phyloP scores from a whole-genome alignment of 2,329 filamentous ascomycete genomes.

The Penicillium sp. region DNA sequence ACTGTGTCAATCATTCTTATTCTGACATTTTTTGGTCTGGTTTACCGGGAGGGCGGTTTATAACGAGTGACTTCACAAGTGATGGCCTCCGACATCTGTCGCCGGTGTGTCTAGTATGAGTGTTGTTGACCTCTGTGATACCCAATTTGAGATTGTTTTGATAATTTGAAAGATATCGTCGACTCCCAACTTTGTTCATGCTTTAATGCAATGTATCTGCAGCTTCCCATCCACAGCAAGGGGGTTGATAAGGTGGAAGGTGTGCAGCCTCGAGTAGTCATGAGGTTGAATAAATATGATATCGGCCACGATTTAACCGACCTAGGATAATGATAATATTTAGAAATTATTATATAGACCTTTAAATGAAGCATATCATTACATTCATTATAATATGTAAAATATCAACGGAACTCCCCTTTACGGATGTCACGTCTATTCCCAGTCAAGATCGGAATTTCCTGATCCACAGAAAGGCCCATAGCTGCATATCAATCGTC shows the following conservation, averaged over 20 bases:
- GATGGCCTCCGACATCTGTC: conserved; percentile 5
- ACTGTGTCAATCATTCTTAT: conserved; percentile 6
- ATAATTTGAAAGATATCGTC: neutral
- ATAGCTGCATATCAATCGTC: neutral
- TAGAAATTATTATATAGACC: neutral
- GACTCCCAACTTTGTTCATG: neutral
- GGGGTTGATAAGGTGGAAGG: neutral
- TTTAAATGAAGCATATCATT: no score
- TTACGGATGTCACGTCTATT: neutral
- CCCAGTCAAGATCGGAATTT: neutral
- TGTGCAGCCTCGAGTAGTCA: no score
- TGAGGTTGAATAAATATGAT: neutral
- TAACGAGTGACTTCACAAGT: neutral
- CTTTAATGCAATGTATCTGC: neutral
- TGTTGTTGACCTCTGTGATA: conserved; percentile 9
- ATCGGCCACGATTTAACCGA: neutral
- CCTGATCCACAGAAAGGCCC: neutral
- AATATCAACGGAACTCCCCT: neutral
- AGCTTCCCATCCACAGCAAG: neutral
- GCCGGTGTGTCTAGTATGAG: conserved; percentile 12
- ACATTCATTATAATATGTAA: no score
- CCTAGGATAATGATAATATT: neutral
- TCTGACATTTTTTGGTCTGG: conserved; percentile 13
- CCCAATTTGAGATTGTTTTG: conserved; percentile 10
- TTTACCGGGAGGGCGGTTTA: neutral